A percentile compares a stretch with the other conserved stretches of the same genome.
Evolutionary conservation across 1,284 basidiomycete species (phyloP).

Genomic region (Chalciporus sp.): DNA sequence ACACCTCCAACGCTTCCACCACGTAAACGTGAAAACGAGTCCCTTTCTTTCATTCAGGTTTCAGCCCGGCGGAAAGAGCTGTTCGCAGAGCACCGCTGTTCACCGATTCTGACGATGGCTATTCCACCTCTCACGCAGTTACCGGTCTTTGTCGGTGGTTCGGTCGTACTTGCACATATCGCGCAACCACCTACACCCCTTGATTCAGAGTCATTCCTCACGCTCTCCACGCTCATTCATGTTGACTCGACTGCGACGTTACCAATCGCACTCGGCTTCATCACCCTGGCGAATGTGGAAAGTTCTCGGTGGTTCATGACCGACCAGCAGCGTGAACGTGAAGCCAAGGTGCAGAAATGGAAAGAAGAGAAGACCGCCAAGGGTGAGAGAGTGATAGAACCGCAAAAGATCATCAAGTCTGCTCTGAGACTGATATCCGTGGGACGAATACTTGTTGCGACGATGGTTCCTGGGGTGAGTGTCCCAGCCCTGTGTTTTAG

Average conservation of each 20-base stretch:
- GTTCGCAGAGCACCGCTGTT: conserved; percentile 58
- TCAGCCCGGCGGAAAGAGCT: conserved; percentile 58
- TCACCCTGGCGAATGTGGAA: conserved; percentile 80
- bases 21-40: conserved; percentile 4
- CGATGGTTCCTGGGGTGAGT: conserved; percentile 77
- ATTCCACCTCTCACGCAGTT: conserved; percentile 69
- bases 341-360: conserved; percentile 39
- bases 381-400: conserved; percentile 48
- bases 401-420: conserved; percentile 61
- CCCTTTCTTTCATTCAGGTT: conserved; percentile 45
- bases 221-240: conserved; percentile 69
- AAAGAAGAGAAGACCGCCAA: conserved; percentile 50
- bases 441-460: conserved; percentile 74
- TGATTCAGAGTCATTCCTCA: conserved; percentile 74
- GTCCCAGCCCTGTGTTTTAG: neutral
- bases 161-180: conserved; percentile 59
- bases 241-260: conserved; percentile 71
- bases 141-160: conserved; percentile 71
- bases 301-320: conserved; percentile 70
- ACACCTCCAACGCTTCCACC: neutral
- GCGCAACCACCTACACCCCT: conserved; percentile 62
- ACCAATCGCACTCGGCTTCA: conserved; percentile 71
- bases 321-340: conserved; percentile 50
- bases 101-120: conserved; percentile 59
- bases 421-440: conserved; percentile 65